Evolutionary conservation across 441 rosid genomes (phyloP), one percentile per base, ranked within the genome.

Genomic region (Sinapis alba): DNA sequence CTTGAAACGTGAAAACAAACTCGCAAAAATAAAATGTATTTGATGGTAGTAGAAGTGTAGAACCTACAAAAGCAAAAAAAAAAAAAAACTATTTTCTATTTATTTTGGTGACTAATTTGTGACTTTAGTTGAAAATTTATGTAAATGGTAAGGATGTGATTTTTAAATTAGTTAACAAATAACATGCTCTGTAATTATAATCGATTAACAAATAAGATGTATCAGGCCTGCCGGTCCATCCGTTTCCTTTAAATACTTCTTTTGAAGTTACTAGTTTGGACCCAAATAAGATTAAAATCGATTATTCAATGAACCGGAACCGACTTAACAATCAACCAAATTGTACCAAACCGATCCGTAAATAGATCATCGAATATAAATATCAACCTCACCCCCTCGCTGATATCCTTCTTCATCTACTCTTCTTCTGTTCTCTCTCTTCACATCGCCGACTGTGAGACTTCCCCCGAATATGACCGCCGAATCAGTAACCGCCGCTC

Each of bases 391-490:
- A 18, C 1, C 26, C 26, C 26, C 1, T 47, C 18, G 16, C 32
- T 51, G 27, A 11, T 23, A 15, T 38, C 18, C 23, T 27, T 16
- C 5, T 1, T 7, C 11, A 23, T 19, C 53, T 12, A 13, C 9
- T 11, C 59, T 12, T 24, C 10, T 11, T 1, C 67, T 23, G 34
- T 6, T 16, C 16, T 34, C 56, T 10, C 23, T 9, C 23, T 43
- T 66, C 63, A 11, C 65, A 67, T 47, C 80, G 20, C 73, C 16
- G 59, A 53, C 13, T 43, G 23, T 8, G 47, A 57, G 43, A 27
- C 62, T 5, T 38, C 27, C 1, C 1, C 27, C 30, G 16, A 65
- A 28, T 7, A 76, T 90, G 93, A 94, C 82, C 85, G 38, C 90
- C 79, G 62, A 94, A 83, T 1, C 65, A 60, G 69, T 54, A 54